phyloP scores from a whole-genome alignment of 352 stramenopile genomes.

The Phytophthora uliginosa region DNA sequence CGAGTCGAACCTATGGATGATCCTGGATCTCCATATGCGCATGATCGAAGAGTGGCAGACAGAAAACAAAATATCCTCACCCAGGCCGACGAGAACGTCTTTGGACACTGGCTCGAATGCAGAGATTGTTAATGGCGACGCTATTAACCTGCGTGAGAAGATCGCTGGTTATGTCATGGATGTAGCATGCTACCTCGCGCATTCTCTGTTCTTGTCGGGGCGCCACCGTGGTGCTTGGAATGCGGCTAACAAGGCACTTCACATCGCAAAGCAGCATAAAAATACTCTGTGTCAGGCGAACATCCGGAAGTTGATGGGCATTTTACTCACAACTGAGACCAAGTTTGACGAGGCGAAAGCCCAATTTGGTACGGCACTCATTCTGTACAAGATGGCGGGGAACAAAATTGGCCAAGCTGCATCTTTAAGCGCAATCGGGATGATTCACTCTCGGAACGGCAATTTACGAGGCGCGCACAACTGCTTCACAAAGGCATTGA shows the following conservation, averaged over 20 bases:
- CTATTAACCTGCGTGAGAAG: slow-evolving; percentile 46
- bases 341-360: slow-evolving; percentile 88
- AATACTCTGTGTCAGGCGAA: slow-evolving; percentile 76
- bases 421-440: slow-evolving; percentile 80
- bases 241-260: slow-evolving; percentile 74
- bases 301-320: slow-evolving; percentile 82
- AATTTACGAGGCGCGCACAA: slow-evolving; percentile 83
- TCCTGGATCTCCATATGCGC: slow-evolving; percentile 75
- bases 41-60: slow-evolving; percentile 75
- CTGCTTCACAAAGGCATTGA: slow-evolving; percentile 84
- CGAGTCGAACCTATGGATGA: slow-evolving; percentile 87
- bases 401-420: slow-evolving; percentile 84
- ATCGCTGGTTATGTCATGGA: slow-evolving; percentile 70
- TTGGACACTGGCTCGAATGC: neutral
- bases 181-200: slow-evolving; percentile 79
- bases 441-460: slow-evolving; percentile 85
- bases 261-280: slow-evolving; percentile 83
- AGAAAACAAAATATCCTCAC: slow-evolving; percentile 24
- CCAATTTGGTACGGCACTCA: slow-evolving; percentile 80
- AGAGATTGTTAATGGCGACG: slow-evolving; percentile 14
- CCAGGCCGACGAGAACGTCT: slow-evolving; percentile 11
- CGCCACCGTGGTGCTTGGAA: slow-evolving; percentile 80
- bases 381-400: slow-evolving; percentile 78
- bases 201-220: slow-evolving; percentile 79
- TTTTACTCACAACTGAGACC: slow-evolving; percentile 82